A percentile compares a stretch with the other conserved stretches of the same genome.
phyloP scores from a whole-genome alignment of 768 basidiomycete genomes.

The Tricholoma furcatifolium region DNA sequence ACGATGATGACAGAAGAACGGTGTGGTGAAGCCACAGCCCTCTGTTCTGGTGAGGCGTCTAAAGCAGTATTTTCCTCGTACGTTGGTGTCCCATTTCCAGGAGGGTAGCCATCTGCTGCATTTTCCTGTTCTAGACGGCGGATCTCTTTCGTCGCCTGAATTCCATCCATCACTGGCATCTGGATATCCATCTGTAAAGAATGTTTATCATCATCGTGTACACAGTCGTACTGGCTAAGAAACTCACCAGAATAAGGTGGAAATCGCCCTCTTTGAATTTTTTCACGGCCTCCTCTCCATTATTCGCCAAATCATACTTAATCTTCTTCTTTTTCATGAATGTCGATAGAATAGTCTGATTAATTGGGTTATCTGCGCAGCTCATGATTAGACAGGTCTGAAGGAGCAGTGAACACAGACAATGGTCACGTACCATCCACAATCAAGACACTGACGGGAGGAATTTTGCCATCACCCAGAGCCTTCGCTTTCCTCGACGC shows the following conservation, averaged over 20 bases:
- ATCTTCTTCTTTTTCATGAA: slow-evolving; percentile 97
- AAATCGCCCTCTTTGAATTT: slow-evolving; percentile 94
- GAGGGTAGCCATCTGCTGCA: slow-evolving; percentile 64
- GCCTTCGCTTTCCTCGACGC: slow-evolving; percentile 51
- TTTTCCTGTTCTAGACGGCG: slow-evolving; percentile 75
- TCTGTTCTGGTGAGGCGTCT: slow-evolving; percentile 48
- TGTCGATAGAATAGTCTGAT: slow-evolving; percentile 95
- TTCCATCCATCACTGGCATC: slow-evolving; percentile 99
- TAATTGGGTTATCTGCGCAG: slow-evolving; percentile 90
- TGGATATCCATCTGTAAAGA: slow-evolving; percentile 95
- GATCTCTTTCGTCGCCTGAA: slow-evolving; percentile 95
- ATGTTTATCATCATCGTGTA: slow-evolving; percentile 1
- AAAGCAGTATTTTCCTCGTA: slow-evolving; percentile 56
- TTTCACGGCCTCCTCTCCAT: slow-evolving; percentile 93
- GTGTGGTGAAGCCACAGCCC: slow-evolving; percentile 61
- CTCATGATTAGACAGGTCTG: slow-evolving; percentile 9
- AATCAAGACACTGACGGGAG: slow-evolving; percentile 96
- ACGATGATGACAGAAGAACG: slow-evolving; percentile 97
- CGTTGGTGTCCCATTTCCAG: slow-evolving; percentile 59
- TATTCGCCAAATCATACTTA: slow-evolving; percentile 90
- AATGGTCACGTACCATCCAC: slow-evolving; percentile 77
- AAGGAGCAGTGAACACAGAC: neutral
- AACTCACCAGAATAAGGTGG: slow-evolving; percentile 89
- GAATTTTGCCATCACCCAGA: slow-evolving; percentile 66
- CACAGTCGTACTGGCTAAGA: neutral